Evolutionary conservation across 179 eudicot species (phyloP), one percentile per base, ranked within the genome.

Genomic region (Dionaea muscipula): DNA sequence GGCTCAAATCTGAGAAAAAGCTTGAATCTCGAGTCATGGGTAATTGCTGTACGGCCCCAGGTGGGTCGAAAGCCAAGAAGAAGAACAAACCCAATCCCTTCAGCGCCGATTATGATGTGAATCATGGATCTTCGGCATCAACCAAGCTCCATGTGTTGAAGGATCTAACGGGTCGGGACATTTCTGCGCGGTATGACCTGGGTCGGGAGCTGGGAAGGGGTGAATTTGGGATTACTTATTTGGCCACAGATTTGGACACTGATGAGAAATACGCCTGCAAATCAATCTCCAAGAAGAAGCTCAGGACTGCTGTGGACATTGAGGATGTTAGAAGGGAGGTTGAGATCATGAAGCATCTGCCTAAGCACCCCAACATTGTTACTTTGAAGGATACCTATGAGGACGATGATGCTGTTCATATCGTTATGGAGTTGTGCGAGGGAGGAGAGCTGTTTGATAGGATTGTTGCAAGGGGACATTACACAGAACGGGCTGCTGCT

Each of bases 191-290:
- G 13, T 72, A 72, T 60, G 64, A 69, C 49, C 67, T 72, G 14
- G 81, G 74, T 14, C 69, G 75, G 2, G 77, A 76, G 70, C 76
- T 85, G 0, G 95, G 95, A 7, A 53, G 87, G 55, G 95, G 87
- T 4, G 95, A 83, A 65, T 84, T 86, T 47, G 95, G 95, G 59
- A 70, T 84, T 17, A 86, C 95, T 2, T 84, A 79, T 51, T 65
- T 81, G 48, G 70, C 73, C 22, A 64, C 63, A 9, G 78, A 77
- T 64, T 16, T 56, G 18, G 66, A 59, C n/a, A 56, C 56, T 10
- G 68, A 71, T 0, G 78, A 77, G 13, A 70, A 46, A 49, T 64
- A 27, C 24, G 53, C 53, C 9, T 49, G 53, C 18, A 49, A 49
- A 25, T 49, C 53, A 17, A 49, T 49, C 24, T 49, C 53, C 8